Evolutionary conservation across 2,329 filamentous ascomycete genomes (phyloP).

Genomic region (Aspergillus transmontanensis): DNA sequence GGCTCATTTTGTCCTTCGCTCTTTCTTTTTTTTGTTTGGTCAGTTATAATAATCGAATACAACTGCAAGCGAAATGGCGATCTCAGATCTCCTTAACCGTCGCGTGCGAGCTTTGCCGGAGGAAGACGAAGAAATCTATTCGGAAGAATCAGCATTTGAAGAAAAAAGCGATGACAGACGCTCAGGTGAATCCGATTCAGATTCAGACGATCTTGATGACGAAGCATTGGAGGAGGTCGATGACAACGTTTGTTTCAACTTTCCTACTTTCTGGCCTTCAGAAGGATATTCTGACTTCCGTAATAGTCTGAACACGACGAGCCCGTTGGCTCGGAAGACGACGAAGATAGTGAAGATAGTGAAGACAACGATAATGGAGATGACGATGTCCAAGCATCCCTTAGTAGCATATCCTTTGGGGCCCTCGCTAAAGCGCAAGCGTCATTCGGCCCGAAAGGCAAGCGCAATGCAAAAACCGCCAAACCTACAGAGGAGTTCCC

Average conservation of each 20-base stretch:
- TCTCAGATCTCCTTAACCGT: slow-evolving; percentile 43
- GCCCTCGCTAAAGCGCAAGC: slow-evolving; percentile 86
- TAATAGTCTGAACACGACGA: slow-evolving; percentile 41
- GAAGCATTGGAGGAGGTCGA: slow-evolving; percentile 14
- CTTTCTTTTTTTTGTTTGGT: background rate
- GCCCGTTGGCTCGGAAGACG: slow-evolving; percentile 42
- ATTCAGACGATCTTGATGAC: slow-evolving; percentile 18
- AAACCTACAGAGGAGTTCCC: slow-evolving; percentile 14
- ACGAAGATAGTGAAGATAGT: slow-evolving; percentile 44
- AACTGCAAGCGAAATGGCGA: slow-evolving; percentile 32
- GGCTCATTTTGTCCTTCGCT: background rate
- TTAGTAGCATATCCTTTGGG: slow-evolving; percentile 77
- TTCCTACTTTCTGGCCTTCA: background rate
- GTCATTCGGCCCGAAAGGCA: slow-evolving; percentile 55
- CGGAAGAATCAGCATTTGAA: slow-evolving; percentile 30
- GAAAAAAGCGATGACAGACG: slow-evolving; percentile 20
- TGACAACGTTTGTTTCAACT: slow-evolving; percentile 9
- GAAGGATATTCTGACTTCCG: slow-evolving; percentile 16
- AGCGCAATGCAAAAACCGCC: slow-evolving; percentile 25
- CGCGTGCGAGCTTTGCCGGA: slow-evolving; percentile 44
- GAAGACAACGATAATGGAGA: slow-evolving; percentile 35
- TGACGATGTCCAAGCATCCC: slow-evolving; percentile 41
- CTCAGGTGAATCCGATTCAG: slow-evolving; percentile 13
- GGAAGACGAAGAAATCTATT: slow-evolving; percentile 46
- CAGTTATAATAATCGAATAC: background rate